phyloP scores from a whole-genome alignment of 139 green algal species.

The Closterium sp. region DNA sequence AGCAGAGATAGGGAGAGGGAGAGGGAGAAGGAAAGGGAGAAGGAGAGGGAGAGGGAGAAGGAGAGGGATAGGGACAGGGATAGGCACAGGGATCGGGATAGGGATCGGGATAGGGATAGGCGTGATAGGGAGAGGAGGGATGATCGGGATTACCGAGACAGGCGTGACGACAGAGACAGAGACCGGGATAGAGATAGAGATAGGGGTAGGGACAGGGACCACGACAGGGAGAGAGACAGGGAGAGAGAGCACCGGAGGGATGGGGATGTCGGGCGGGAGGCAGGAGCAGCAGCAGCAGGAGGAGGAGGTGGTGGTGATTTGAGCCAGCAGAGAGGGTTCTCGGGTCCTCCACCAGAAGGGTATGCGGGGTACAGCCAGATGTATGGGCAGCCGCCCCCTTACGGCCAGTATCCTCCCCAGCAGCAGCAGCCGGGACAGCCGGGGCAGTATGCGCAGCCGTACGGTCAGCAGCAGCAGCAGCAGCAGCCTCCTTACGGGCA shows the following conservation, averaged over 20 bases:
- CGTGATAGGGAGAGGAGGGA: not conserved
- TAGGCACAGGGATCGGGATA: not conserved
- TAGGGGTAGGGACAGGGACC: not conserved
- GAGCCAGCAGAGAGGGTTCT: too few species aligned
- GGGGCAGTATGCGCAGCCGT: not conserved
- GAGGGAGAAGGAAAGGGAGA: constrained; percentile 12
- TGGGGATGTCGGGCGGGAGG: not conserved
- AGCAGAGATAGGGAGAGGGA: not conserved
- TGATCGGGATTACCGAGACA: not conserved
- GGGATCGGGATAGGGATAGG: not conserved
- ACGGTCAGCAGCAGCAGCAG: not conserved
- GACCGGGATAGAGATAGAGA: not conserved
- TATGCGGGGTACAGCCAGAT: not conserved
- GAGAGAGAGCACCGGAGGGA: not conserved
- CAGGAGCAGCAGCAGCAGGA: not conserved
- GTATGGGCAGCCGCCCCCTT: not conserved
- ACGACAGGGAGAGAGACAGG: not conserved
- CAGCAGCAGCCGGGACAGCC: too few species aligned
- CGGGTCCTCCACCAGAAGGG: not conserved
- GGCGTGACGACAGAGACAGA: not conserved
- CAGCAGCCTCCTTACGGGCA: not conserved
- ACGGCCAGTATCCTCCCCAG: not conserved
- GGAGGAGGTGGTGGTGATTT: too few species aligned
- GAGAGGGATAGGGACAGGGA: not conserved
- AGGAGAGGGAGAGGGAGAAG: not conserved